Conservation (phyloP, 306 rosid species). For the Cajanus cajan region DNA sequence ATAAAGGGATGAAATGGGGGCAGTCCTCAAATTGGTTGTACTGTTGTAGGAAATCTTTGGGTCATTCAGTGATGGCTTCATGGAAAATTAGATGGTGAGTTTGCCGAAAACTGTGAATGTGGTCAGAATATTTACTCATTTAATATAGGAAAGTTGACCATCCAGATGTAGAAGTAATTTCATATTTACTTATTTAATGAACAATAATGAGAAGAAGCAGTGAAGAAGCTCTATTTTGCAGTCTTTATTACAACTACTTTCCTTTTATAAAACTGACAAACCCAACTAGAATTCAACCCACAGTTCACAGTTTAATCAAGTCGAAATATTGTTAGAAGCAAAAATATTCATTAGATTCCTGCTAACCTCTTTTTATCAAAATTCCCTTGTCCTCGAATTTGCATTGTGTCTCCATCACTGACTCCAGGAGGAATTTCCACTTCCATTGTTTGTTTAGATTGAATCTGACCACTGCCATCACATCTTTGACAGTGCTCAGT, state of each 20-base stretch:
- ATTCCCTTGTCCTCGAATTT: constrained; percentile 77
- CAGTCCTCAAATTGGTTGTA: neutral
- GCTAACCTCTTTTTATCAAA: constrained; percentile 65
- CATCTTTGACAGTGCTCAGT: constrained; percentile 69
- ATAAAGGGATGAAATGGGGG: neutral
- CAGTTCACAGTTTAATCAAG: neutral
- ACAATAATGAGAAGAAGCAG: too few species aligned
- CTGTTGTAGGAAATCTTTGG: neutral
- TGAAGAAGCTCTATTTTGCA: neutral
- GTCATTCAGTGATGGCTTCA: neutral
- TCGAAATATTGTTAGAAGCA: neutral
- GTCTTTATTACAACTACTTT: neutral
- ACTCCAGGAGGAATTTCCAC: constrained; percentile 79
- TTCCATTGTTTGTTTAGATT: constrained; percentile 51
- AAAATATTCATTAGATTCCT: neutral
- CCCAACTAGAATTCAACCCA: neutral
- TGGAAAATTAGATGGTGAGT: neutral
- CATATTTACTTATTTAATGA: neutral
- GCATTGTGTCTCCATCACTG: constrained; percentile 78
- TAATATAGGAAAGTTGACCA: neutral
- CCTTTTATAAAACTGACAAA: neutral
- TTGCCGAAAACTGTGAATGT: neutral
- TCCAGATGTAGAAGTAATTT: neutral
- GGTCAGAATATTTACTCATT: neutral
- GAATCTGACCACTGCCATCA: constrained; percentile 65